A percentile compares a stretch with the other conserved stretches of the same genome.
Conservation (phyloP, 768 basidiomycete genomes). For the Amylocystis lapponica region DNA sequence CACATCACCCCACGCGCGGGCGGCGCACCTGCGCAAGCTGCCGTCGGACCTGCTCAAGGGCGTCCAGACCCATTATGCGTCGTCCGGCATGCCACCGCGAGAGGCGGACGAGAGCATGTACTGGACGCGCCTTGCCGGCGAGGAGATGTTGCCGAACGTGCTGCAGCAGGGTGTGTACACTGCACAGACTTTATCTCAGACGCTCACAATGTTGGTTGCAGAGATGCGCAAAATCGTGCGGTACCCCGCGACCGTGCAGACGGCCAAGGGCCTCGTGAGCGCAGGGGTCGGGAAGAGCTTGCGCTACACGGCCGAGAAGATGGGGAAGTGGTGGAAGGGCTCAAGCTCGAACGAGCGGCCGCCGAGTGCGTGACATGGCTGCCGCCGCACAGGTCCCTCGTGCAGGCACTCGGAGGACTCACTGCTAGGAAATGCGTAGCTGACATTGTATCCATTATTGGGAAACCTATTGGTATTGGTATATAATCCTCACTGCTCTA, state of each 20-base stretch:
- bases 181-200: neutral
- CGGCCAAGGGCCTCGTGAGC: conserved; percentile 79
- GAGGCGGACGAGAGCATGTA: conserved; percentile 71
- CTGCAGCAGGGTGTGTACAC: conserved; percentile 42
- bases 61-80: conserved; percentile 47
- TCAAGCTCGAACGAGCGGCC: neutral
- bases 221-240: conserved; percentile 77
- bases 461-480: no score
- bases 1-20: conserved; percentile 55
- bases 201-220: conserved; percentile 23
- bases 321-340: conserved; percentile 75
- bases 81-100: conserved; percentile 29
- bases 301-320: conserved; percentile 69
- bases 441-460: conserved; percentile 3
- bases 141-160: conserved; percentile 47
- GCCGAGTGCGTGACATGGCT: neutral
- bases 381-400: neutral
- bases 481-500: conserved; percentile 1
- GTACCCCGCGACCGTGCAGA: conserved; percentile 78
- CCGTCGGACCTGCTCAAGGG: conserved; percentile 59
- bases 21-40: conserved; percentile 72
- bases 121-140: conserved; percentile 67
- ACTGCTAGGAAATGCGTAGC: neutral
- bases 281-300: conserved; percentile 77
- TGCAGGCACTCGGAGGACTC: neutral